A percentile compares a stretch with the other conserved stretches of the same genome.
Evolutionary conservation across 2,329 filamentous ascomycete genomes (phyloP).

Genomic region (Ceratocystis eucalypticola): DNA sequence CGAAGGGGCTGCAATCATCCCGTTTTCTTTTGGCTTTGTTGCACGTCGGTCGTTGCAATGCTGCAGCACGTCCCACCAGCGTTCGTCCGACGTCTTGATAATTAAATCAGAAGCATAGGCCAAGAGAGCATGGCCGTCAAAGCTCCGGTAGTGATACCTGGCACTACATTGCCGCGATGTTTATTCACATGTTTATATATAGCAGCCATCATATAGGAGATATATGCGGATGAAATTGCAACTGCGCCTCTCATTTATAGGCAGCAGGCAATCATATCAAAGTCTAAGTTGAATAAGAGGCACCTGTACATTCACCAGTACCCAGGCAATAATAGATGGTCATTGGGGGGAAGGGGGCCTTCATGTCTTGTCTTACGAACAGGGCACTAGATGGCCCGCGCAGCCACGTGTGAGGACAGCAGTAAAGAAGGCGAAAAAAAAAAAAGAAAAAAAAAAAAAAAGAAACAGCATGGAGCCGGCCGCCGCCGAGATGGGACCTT

Average conservation of each 20-base stretch:
- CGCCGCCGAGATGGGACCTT: constrained; percentile 3
- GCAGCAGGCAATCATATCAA: neutral
- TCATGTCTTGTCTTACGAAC: neutral
- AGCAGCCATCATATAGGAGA: neutral
- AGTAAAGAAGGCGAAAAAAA: neutral
- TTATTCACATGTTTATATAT: neutral
- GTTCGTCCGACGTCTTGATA: constrained; percentile 3
- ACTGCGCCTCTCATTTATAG: neutral
- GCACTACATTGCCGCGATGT: neutral
- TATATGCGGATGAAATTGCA: neutral
- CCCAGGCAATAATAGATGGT: too few species aligned
- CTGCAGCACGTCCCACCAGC: neutral
- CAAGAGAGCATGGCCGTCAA: neutral
- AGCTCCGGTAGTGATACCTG: neutral
- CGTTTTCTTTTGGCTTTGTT: neutral
- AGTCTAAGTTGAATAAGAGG: too few species aligned
- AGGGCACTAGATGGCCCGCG: neutral
- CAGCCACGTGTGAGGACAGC: constrained; percentile 2
- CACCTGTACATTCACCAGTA: too few species aligned
- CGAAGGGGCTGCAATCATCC: neutral
- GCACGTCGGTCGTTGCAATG: neutral
- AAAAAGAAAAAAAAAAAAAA: neutral
- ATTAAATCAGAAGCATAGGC: neutral
- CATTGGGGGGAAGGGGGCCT: too few species aligned
- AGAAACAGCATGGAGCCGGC: neutral